Percentiles rank a stretch among this genome's conserved stretches.
Evolutionary conservation across 331 rosid species (phyloP).

Genomic region (Pyrus hybrid): DNA sequence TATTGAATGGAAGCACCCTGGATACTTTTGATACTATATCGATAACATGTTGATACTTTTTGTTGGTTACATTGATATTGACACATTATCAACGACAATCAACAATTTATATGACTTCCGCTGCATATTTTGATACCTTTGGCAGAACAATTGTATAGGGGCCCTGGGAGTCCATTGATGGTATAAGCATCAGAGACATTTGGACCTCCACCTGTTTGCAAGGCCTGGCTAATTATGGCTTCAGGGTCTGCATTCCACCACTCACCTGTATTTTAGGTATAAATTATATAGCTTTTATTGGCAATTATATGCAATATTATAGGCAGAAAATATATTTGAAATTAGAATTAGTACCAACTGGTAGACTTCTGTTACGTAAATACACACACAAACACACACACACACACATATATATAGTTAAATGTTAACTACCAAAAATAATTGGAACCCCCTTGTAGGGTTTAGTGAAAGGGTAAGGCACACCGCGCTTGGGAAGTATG

Average conservation of each 20-base stretch:
- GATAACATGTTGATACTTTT: too few relatives aligned
- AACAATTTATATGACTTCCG: too few relatives aligned
- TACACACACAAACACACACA: too few relatives aligned
- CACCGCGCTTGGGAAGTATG: conserved; percentile 45
- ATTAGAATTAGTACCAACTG: not conserved
- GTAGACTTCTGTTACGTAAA: too few relatives aligned
- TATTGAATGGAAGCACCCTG: too few relatives aligned
- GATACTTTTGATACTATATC: too few relatives aligned
- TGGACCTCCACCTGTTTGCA: conserved; percentile 54
- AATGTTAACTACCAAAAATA: conserved; percentile 29
- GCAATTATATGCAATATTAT: too few relatives aligned
- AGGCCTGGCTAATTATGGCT: conserved; percentile 42
- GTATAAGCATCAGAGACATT: conserved; percentile 53
- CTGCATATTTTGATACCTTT: conserved; percentile 23
- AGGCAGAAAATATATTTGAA: not conserved
- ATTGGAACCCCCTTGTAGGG: conserved; percentile 51
- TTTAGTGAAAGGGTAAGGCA: conserved; percentile 44
- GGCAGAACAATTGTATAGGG: conserved; percentile 47
- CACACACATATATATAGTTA: not conserved
- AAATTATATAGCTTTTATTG: too few relatives aligned
- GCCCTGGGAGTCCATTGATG: conserved; percentile 27
- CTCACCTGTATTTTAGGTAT: conserved; percentile 28
- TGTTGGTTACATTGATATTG: too few relatives aligned
- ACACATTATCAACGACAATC: too few relatives aligned
- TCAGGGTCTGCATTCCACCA: conserved; percentile 54